Evolutionary conservation across 495 filamentous ascomycete species (phyloP).

Genomic region (Aspergillus bridgeri): DNA sequence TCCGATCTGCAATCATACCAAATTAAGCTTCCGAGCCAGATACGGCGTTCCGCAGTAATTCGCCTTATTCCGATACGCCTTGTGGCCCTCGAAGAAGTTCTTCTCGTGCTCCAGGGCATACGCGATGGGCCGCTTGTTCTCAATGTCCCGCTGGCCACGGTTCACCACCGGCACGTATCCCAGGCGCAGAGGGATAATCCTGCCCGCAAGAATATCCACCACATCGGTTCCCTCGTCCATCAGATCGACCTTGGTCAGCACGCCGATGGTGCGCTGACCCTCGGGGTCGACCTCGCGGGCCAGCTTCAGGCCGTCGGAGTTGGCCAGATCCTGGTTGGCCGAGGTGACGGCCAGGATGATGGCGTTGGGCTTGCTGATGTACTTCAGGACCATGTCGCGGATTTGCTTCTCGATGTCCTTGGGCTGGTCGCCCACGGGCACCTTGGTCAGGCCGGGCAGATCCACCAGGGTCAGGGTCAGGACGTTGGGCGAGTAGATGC

Average conservation of each 20-base stretch:
- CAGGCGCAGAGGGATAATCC: conserved; percentile 92
- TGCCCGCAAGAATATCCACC: conserved; percentile 96
- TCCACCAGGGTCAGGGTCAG: conserved; percentile 97
- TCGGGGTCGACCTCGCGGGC: conserved; percentile 97
- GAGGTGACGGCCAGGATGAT: conserved; percentile 96
- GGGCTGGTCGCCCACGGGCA: conserved; percentile 97
- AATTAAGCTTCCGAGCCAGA: conserved; percentile 90
- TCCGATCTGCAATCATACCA: too few species aligned
- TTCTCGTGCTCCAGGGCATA: conserved; percentile 92
- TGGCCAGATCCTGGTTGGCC: conserved; percentile 96
- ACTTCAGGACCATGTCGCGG: conserved; percentile 96
- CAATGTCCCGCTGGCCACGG: conserved; percentile 97
- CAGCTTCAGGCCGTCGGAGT: conserved; percentile 96
- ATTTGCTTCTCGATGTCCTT: conserved; percentile 98
- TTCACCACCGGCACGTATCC: conserved; percentile 99
- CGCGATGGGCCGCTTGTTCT: conserved; percentile 92
- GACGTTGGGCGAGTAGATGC: conserved; percentile 98
- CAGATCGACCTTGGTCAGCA: conserved; percentile 97
- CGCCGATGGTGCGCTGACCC: conserved; percentile 96
- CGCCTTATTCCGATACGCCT: conserved; percentile 96
- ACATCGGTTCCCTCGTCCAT: conserved; percentile 99
- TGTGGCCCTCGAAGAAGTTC: conserved; percentile 97
- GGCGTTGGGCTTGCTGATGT: conserved; percentile 96
- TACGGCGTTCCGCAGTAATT: conserved; percentile 98
- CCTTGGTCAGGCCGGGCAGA: conserved; percentile 94